Evolutionary conservation across 2,329 filamentous ascomycete genomes (phyloP), one percentile per base, ranked within the genome.

Genomic region (Fusarium siculi): DNA sequence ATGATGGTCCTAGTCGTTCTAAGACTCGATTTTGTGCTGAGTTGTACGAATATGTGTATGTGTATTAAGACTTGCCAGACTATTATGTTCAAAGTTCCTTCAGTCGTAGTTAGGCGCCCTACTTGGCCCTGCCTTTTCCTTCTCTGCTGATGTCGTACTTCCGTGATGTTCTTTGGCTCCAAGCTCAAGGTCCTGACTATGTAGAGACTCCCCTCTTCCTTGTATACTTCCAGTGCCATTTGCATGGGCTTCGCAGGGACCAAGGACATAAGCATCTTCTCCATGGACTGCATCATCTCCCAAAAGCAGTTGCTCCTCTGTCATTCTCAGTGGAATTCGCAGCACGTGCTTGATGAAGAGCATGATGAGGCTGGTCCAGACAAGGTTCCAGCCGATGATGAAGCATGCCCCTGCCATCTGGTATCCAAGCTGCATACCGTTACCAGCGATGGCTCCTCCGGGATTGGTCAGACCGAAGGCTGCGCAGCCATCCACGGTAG

Each of bases 251-350:
- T 58, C 55, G 7, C 55, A 49, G 9, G 55, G 55, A 3, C 55
- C 55, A 23, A 58, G 55, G 23, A 49, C 55, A 49, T 58, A 58
- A 3, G 55, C 55, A 14, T 49, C 42, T 21, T 58, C 55, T 37
- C 55, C 55, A 23, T 58, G 55, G 4, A 58, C 55, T 19, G 55
- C 55, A 16, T 58, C 40, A 19, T 58, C 55, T 39, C 55, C 55
- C 21, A 58, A 8, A 1, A 49, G 55, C 4, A 58, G 11, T 28
- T 58, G 55, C 1, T 58, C 55, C 6, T 58, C 55, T 10, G 55
- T 58, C 55, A 58, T 58, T n/a, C 55, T 16, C 2, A 58, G 12
- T 7, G 55, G 55, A 19, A 58, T 49, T 0, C 55, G 40, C 15
- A 58, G 36, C 14, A 58, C 55, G 25, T 58, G 2, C 42, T 58